phyloP scores from a whole-genome alignment of 2,329 filamentous ascomycete species.

The Pseudogymnoascus sp. region DNA sequence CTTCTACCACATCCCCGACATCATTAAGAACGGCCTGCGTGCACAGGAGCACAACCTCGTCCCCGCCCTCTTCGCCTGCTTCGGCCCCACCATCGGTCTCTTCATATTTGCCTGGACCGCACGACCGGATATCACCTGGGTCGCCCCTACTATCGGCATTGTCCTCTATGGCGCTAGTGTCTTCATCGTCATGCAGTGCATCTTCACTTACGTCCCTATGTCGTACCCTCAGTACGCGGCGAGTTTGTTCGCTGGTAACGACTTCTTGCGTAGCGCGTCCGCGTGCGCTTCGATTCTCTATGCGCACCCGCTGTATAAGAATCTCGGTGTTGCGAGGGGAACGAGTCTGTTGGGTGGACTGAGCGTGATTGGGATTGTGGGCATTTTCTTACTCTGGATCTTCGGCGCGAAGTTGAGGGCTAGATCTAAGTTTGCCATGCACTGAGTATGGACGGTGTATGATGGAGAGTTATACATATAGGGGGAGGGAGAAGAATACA shows the following conservation, averaged over 20 bases:
- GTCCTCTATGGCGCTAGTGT: conserved; percentile 43
- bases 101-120: conserved; percentile 53
- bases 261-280: conserved; percentile 49
- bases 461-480: not conserved
- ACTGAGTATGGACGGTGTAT: not conserved
- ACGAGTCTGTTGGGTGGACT: conserved; percentile 48
- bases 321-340: conserved; percentile 50
- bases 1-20: conserved; percentile 43
- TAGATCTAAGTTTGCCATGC: conserved; percentile 23
- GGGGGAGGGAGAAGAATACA: not conserved
- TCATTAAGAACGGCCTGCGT: conserved; percentile 40
- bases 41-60: conserved; percentile 46
- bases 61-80: conserved; percentile 44
- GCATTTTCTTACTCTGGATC: conserved; percentile 37
- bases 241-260: conserved; percentile 51
- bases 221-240: conserved; percentile 50
- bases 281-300: conserved; percentile 54
- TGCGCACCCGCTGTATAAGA: conserved; percentile 48
- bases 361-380: conserved; percentile 45
- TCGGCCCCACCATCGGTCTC: conserved; percentile 49
- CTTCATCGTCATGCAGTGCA: conserved; percentile 50
- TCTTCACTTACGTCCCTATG: conserved; percentile 52
- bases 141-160: conserved; percentile 49
- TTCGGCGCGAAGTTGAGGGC: conserved; percentile 21
- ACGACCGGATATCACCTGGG: conserved; percentile 41